Percentiles rank a stretch among this genome's conserved stretches.
Evolutionary conservation across 805 yeast species (phyloP).

Genomic region (Yarrowia sp.): DNA sequence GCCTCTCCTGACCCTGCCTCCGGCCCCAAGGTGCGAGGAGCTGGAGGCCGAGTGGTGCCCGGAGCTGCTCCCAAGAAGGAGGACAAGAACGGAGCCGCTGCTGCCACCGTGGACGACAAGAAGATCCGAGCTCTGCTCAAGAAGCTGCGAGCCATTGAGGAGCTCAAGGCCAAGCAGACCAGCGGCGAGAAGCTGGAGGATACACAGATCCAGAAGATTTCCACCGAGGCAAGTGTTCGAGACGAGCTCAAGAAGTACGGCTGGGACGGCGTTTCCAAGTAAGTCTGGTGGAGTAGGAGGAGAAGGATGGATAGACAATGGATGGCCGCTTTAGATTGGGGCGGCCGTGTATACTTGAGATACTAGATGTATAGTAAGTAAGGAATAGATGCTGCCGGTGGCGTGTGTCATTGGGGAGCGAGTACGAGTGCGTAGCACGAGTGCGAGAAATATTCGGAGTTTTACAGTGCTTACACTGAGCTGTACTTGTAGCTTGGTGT

Average conservation of each 20-base stretch:
- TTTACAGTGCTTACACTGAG: too few relatives aligned
- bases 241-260: conserved; percentile 73
- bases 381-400: too few relatives aligned
- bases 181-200: conserved; percentile 83
- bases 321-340: too few relatives aligned
- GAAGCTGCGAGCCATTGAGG: conserved; percentile 93
- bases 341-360: too few relatives aligned
- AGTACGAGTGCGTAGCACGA: too few relatives aligned
- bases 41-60: conserved; percentile 28
- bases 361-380: too few relatives aligned
- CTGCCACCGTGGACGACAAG: conserved; percentile 56
- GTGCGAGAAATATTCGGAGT: too few relatives aligned
- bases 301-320: too few relatives aligned
- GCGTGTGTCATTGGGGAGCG: too few relatives aligned
- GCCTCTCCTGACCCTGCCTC: conserved; percentile 31
- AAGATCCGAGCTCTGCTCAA: conserved; percentile 85
- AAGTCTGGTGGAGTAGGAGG: neutral
- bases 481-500: too few relatives aligned
- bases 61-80: conserved; percentile 42
- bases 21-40: conserved; percentile 23
- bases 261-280: conserved; percentile 46
- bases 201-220: conserved; percentile 86
- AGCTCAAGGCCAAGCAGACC: conserved; percentile 78
- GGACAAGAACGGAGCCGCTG: conserved; percentile 37
- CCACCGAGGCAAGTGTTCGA: conserved; percentile 78